These are phyloP conservation scores for Moringa oleifera DNA, from an alignment of 345 rosid genomes.

Conservation along the genomic window DNA sequence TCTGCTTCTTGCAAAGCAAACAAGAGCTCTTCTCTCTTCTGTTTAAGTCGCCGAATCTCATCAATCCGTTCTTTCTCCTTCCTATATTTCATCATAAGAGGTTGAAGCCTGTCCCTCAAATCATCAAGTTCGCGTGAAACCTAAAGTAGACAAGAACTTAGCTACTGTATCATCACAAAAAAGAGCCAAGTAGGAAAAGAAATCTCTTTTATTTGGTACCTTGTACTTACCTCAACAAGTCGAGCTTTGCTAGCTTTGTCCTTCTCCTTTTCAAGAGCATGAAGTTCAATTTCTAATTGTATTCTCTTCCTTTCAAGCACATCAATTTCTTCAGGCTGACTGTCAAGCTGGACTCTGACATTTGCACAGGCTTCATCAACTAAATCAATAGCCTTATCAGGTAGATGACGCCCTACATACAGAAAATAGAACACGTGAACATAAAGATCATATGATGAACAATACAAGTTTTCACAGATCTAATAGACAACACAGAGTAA, in stretches of 20 bases:
- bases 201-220: too few relatives aligned
- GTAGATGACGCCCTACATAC: conserved; percentile 71
- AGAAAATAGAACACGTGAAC: not conserved
- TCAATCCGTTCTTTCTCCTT: conserved; percentile 90
- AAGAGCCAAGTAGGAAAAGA: not conserved
- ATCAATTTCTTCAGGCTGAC: conserved; percentile 96
- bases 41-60: conserved; percentile 74
- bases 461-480: not conserved
- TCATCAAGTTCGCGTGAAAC: conserved; percentile 89
- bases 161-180: not conserved
- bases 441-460: not conserved
- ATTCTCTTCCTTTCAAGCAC: conserved; percentile 80
- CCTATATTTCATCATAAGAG: conserved; percentile 76
- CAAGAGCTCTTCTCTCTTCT: conserved; percentile 74
- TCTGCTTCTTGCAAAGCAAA: conserved; percentile 81
- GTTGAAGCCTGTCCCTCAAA: conserved; percentile 86
- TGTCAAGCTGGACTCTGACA: conserved; percentile 92
- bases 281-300: conserved; percentile 83
- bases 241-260: conserved; percentile 93
- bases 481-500: not conserved
- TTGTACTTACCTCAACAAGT: conserved; percentile 57
- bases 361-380: conserved; percentile 96
- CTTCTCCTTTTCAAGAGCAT: conserved; percentile 88
- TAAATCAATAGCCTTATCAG: conserved; percentile 89
- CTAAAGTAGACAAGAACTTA: conserved; percentile 24